Evolutionary conservation across 2,329 filamentous ascomycete genomes (phyloP), one percentile per base, ranked within the genome.

Genomic region (Herpotrichia juniperi): DNA sequence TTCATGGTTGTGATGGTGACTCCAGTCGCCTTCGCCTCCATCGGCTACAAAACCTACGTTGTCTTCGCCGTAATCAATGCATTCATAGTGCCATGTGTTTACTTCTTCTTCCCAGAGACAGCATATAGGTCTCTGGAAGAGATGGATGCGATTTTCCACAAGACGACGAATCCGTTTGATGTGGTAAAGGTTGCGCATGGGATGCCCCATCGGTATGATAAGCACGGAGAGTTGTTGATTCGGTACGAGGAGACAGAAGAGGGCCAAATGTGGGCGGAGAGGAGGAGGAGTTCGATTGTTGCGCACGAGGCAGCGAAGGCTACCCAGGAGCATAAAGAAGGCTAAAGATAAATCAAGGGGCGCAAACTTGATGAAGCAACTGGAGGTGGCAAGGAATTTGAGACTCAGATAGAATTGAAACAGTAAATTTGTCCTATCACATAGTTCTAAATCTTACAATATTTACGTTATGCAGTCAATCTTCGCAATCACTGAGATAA

Each of bases 1-100:
- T 87, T 87, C 69, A 75, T 87, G 64, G 83, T 88, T 21, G 86
- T 88, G 44, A 86, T 87, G 81, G 83, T 88, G 45, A 86, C 84
- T 0, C 85, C 85, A 0, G 79, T 83, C 6, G 82, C 84, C 4
- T 84, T 88, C 56, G 69, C 74, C 8, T 82, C 77, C 51, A 84
- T 85, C 51, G 69, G 73, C 0, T 85, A 82, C 60, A 71, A 78
- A 54, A 84, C 82, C 2, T 85, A 84, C 63, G 78, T 83, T 44
- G 81, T 83, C 57, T 83, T 83, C 54, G 81, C 80, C 22, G 80
- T 81, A 31, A 84, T 79, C 55, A 84, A 84, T 63, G 80, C 80
- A 14, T 74, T 75, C 58, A 83, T 83, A 62, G 75, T 84, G 16
- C 82, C 83, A 0, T 76, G 79, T 7, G 79, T 82, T 42, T 86